Evolutionary conservation across 208 protist species (phyloP), one percentile per base, ranked within the genome.

Genomic region (Strigomonas culicis): DNA sequence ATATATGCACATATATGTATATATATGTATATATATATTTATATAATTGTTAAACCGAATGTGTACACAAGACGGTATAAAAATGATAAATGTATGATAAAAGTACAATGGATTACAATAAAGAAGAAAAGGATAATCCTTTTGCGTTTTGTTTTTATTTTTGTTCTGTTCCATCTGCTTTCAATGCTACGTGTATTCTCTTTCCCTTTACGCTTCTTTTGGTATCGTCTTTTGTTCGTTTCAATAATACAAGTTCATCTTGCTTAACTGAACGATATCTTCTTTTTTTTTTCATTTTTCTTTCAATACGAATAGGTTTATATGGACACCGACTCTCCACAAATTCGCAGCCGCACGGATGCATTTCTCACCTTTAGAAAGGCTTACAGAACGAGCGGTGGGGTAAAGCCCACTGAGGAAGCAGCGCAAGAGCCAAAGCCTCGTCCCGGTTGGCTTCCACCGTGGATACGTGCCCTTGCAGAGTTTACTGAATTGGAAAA

Each of bases 401-500:
- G 15, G 27, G 27, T 17, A 22, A 22, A 10, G n/a, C 36, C 52
- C 13, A 11, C 7, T 22, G 52, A 17, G 25, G 24, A 50, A 21
- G 24, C 4, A 15, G 55, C 27, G 15, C 24, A 41, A 59, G 27
- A 2, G 32, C 59, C 31, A 47, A 27, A 22, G 21, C 7, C 46
- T 4, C 2, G 24, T 10, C 6, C 13, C n/a, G 50, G 22, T 17
- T 49, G 59, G 34, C 46, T 50, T 11, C 68, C 79, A 10, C 71
- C 79, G 46, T 89, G 82, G 82, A 66, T 76, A 32, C 68, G 79
- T 28, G 66, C 74, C 6, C 44, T 90, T 6, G 39, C 76, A 15
- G 56, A 83, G 36, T 90, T 90, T 68, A 44, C 59, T 22, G 68
- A 80, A 13, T 52, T 90, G 24, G 77, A 86, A 39, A 11, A 53